phyloP scores from a whole-genome alignment of 2,329 filamentous ascomycete genomes.

The Sarocladiaceae sp. region DNA sequence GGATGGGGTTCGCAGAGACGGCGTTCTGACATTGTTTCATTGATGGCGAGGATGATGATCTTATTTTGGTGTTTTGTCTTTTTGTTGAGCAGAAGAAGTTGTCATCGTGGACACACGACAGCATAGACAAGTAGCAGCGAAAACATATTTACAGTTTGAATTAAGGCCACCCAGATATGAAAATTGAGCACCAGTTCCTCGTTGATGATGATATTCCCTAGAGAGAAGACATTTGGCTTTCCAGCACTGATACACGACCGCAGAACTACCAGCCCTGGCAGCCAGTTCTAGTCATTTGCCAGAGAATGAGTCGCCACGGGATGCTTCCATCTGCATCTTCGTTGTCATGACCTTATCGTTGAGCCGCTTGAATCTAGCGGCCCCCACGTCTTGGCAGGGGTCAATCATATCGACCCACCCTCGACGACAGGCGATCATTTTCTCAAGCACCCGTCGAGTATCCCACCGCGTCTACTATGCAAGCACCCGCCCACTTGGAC shows the following conservation, averaged over 20 bases:
- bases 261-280: too few species aligned
- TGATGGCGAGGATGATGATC: not conserved
- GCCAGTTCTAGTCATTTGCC: too few species aligned
- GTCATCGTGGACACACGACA: not conserved
- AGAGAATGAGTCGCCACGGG: too few species aligned
- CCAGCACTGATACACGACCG: too few species aligned
- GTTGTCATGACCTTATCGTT: not conserved
- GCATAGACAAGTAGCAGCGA: not conserved
- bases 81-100: not conserved
- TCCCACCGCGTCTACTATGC: not conserved
- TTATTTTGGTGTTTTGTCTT: constrained; percentile 1
- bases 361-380: not conserved
- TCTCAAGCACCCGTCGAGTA: not conserved
- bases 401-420: constrained; percentile 10
- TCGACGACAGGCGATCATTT: not conserved
- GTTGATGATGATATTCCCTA: too few species aligned
- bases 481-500: not conserved
- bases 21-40: not conserved
- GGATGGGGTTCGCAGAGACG: not conserved
- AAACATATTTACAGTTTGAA: too few species aligned
- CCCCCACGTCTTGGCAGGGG: constrained; percentile 8
- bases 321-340: not conserved
- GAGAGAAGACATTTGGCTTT: too few species aligned
- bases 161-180: too few species aligned
- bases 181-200: too few species aligned